Conservation (phyloP, 768 basidiomycete species). For the Podaxis mareebaensis region DNA sequence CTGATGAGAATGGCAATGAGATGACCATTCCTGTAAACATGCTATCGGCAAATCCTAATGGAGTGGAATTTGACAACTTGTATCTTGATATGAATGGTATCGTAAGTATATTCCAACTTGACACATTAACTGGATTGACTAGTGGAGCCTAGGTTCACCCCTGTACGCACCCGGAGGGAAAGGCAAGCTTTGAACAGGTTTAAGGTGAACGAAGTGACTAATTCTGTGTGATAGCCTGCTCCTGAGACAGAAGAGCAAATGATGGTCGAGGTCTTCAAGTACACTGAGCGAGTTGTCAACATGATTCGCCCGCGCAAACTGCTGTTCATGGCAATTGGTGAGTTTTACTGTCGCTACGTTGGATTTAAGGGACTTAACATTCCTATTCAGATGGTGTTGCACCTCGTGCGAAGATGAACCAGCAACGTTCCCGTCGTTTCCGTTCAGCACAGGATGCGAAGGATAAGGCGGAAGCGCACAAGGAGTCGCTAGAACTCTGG, state of each 20-base stretch:
- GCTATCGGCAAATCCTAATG: conserved; percentile 87
- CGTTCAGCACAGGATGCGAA: conserved; percentile 93
- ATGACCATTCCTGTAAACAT: conserved; percentile 80
- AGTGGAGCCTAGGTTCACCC: conserved; percentile 76
- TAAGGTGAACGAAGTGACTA: background rate
- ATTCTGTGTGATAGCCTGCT: conserved; percentile 59
- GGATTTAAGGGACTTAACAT: background rate
- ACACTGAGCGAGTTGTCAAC: conserved; percentile 96
- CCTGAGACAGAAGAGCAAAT: conserved; percentile 99
- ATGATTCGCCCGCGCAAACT: conserved; percentile 95
- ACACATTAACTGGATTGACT: background rate
- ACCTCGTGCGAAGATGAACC: conserved; percentile 99
- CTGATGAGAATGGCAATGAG: conserved; percentile 64
- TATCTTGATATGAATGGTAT: conserved; percentile 99
- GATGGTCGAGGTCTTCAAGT: conserved; percentile 97
- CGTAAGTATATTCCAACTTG: conserved; percentile 45
- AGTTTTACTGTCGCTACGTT: conserved; percentile 24
- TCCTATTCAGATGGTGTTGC: conserved; percentile 82
- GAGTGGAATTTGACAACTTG: conserved; percentile 90
- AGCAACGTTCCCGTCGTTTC: conserved; percentile 96
- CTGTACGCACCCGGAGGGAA: conserved; percentile 98
- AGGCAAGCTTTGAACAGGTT: conserved; percentile 43
- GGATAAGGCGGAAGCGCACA: conserved; percentile 86
- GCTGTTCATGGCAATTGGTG: conserved; percentile 98
- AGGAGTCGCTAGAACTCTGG: conserved; percentile 81